Conservation (phyloP, 352 stramenopile genomes). For the Pythium inflatum region DNA sequence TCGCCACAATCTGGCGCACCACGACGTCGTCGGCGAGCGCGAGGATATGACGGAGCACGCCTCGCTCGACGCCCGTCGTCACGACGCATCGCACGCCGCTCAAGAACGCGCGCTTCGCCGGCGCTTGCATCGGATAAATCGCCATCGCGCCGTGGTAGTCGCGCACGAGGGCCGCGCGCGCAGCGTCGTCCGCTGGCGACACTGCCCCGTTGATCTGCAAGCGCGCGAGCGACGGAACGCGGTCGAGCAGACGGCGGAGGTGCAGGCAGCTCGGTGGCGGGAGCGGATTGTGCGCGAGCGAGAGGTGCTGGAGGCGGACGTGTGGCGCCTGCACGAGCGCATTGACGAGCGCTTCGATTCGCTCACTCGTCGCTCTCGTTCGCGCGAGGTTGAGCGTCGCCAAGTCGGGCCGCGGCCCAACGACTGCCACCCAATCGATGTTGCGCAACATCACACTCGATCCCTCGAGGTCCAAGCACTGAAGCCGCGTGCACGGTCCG, state of each 20-base stretch:
- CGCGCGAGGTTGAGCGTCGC: constrained; percentile 12
- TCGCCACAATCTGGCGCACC: constrained; percentile 1
- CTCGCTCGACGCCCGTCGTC: not conserved
- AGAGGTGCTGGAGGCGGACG: constrained; percentile 3
- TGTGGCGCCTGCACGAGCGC: not conserved
- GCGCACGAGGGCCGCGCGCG: constrained; percentile 2
- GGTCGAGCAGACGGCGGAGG: constrained; percentile 2
- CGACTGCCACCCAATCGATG: not conserved
- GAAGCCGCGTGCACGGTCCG: not conserved
- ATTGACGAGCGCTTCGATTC: not conserved
- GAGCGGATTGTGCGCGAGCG: constrained; percentile 18
- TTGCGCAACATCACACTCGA: not conserved
- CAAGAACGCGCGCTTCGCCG: constrained; percentile 19
- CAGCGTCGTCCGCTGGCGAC: no score
- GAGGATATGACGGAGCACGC: constrained; percentile 3
- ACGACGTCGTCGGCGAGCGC: constrained; percentile 2
- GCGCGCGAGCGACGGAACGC: constrained; percentile 1
- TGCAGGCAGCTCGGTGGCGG: constrained; percentile 1
- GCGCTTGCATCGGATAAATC: not conserved
- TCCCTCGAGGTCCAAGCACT: constrained; percentile 17
- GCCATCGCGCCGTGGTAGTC: constrained; percentile 15
- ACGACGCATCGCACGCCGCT: constrained; percentile 8
- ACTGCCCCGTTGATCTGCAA: constrained; percentile 10
- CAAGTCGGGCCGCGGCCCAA: not conserved
- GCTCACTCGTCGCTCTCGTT: not conserved